Evolutionary conservation across 345 rosid genomes (phyloP), one percentile per base, ranked within the genome.

Genomic region (Euphorbia lathyris): DNA sequence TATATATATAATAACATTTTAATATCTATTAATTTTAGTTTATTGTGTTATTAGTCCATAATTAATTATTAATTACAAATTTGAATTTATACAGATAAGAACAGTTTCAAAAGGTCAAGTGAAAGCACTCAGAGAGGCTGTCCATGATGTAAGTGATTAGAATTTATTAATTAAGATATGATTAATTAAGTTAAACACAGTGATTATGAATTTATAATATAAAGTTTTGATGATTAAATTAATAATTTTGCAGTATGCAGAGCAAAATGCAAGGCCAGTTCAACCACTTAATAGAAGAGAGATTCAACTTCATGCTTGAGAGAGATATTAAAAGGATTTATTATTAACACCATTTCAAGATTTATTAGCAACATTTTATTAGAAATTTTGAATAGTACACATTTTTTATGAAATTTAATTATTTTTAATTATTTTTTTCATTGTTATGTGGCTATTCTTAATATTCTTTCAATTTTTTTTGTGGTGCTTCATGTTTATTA

Each of bases 261-360:
- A 82, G 71, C 17, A 55, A 56, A 87, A 87, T 75, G 86, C 84
- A 61, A 81, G 90, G 52, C 90, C 92, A 12, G 52, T 83, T 65
- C 92, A 87, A 23, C 74, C 79, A 13, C 69, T 79, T 5, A 61
- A 86, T 55, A 7, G 23, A 13, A 45, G 90, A 58, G 52, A 66
- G 40, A 56, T 73, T 34, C 64, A 58, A 40, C 58, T 72, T 26
- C 52, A 71, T 45, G 58, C 25, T 2, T 7, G 17, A 11, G 26
- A 57, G 34, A 29, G 12, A 58, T 4, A 34, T 34, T 34, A n/a
- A n/a, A n/a, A n/a, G n/a, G 5, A 32, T 5, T 32, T 32, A 5
- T 40, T 40, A 40, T 40, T 9, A 40, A 40, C 43, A 40, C 1
- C 11, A 40, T 19, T 4, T 29, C 1, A 58, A 23, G 17, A 56